These are phyloP conservation scores for Fremontodendron californicum DNA, from an alignment of 345 rosid species.

Conservation along the genomic window DNA sequence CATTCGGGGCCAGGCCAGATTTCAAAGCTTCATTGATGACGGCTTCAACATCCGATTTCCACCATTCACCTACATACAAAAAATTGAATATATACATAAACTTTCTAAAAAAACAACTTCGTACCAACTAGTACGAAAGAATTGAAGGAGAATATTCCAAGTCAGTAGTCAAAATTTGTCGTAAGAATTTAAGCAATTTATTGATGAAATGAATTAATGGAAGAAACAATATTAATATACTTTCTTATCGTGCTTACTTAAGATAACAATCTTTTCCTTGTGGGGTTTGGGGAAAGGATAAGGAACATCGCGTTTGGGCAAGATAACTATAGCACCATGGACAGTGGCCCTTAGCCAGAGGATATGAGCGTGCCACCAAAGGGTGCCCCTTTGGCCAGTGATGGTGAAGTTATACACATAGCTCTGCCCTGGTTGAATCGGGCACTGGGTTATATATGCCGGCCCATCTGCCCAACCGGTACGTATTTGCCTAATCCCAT, in stretches of 20 bases:
- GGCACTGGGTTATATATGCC: conserved; percentile 90
- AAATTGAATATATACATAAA: background rate
- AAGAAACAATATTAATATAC: background rate
- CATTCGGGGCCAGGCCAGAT: conserved; percentile 78
- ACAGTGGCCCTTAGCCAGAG: conserved; percentile 94
- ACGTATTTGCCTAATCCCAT: conserved; percentile 68
- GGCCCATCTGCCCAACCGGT: conserved; percentile 95
- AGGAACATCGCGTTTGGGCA: conserved; percentile 79
- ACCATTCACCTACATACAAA: conserved; percentile 67
- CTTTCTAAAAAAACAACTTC: too few relatives aligned
- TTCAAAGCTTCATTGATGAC: conserved; percentile 65
- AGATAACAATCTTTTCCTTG: conserved; percentile 47
- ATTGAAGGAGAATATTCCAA: too few relatives aligned
- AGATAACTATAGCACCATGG: conserved; percentile 73
- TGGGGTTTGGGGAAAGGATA: conserved; percentile 83
- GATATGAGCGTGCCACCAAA: conserved; percentile 82
- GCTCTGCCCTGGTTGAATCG: conserved; percentile 67
- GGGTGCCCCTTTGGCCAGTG: conserved; percentile 82
- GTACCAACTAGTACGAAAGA: too few relatives aligned
- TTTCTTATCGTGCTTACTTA: conserved; percentile 34
- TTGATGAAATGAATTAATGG: background rate
- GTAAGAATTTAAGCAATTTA: too few relatives aligned
- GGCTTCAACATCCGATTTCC: conserved; percentile 86
- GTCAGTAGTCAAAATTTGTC: too few relatives aligned
- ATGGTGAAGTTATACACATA: conserved; percentile 71